Evolutionary conservation across 495 filamentous ascomycete genomes (phyloP), one percentile per base, ranked within the genome.

Genomic region (Chaetomium fimeti): DNA sequence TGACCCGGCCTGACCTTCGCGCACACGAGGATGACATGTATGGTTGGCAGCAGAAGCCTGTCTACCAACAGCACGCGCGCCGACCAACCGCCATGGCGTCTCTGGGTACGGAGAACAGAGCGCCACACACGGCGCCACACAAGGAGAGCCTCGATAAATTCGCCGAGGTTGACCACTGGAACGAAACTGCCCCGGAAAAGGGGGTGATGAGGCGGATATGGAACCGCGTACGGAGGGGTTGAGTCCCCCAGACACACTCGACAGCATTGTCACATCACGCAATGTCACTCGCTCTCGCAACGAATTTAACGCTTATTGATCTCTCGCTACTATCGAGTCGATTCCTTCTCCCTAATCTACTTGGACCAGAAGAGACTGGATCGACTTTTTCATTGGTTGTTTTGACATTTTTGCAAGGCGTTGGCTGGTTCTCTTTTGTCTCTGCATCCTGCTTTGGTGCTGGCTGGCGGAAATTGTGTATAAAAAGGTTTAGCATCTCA

Each of bases 1-100:
- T 97, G 57, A 97, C 93, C 24, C 83, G 91, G 55, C 92, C 92
- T 0, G 93, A 96, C 71, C 82, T 97, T 58, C 85, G 91, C 48
- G 85, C 85, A 2, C 79, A 85, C 62, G 90, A 88, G 71, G 84
- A 83, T 28, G 80, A 83, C 68, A 77, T 84, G 40, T 89, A 84
- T 66, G 80, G 87, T 16, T 87, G 82, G 79, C 82, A 81, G 53
- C 68, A 70, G 36, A 76, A 78, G 60, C 75, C 79, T 51, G 80
- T 32, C 28, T 65, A 62, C 62, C 64, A 63, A 55, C 69, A 74
- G 51, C 65, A 72, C 9, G 56, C 62, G 18, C 72, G 74, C 45
- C 71, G 72, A 36, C 72, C 76, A n/a, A 69, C 69, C 28, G 67
- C 67, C 2, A 13, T 68, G 56, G 57, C 61, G 18, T 55, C 70